Base-by-base conservation (phyloP, 768 basidiomycete species). In the Boletus sp. region DNA sequence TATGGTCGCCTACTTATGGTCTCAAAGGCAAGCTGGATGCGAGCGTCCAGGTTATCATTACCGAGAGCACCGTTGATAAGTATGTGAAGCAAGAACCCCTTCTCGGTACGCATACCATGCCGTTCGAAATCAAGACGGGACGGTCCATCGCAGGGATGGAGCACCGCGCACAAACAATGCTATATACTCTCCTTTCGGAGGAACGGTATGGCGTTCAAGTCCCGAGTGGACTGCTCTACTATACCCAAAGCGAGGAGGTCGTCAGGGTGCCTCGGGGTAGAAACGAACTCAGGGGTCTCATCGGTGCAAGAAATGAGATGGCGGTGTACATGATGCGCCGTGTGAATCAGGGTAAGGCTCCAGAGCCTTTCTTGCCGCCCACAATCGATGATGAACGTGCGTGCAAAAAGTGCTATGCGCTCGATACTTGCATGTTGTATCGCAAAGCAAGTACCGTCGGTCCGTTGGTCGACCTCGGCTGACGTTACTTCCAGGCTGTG, bases 101-200 rank as follows among this genome's bases (percentile, higher is more conserved):
- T n/a, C 54, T 66, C 35, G 62, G 55, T 21, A 51, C 59, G 50
- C 53, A 72, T 62, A 57, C 65, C 45, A 77, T 87, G 61, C 96
- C 96, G 1, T 84, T 99, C 50, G 97, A 99, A 70, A 92, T 99
- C 73, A 99, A 99, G 73, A 99, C 97, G 0, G 97, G 97, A 2
- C 80, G 88, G 30, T 74, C 87, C 0, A 74, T 81, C 8, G 87
- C 83, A 0, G 80, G 82, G 2, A 85, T 94, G 83, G 93, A 96
- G 60, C 96, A 98, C 70, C 88, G 97, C 35, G 97, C 97, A 0
- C 97, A 99, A 71, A 99, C 97, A 1, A 94, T 98, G 87, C 74
- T 99, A 4, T 99, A 99, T 69, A 96, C 93, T 1, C 75, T 98
- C 5, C 78, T 99, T 1, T 83, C 93, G 62, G 82, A 84, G 37